Percentiles rank a stretch among this genome's conserved stretches.
These are phyloP conservation scores for Phanerodontia chrysosporium DNA, from an alignment of 768 basidiomycete species.

Conservation along the genomic window DNA sequence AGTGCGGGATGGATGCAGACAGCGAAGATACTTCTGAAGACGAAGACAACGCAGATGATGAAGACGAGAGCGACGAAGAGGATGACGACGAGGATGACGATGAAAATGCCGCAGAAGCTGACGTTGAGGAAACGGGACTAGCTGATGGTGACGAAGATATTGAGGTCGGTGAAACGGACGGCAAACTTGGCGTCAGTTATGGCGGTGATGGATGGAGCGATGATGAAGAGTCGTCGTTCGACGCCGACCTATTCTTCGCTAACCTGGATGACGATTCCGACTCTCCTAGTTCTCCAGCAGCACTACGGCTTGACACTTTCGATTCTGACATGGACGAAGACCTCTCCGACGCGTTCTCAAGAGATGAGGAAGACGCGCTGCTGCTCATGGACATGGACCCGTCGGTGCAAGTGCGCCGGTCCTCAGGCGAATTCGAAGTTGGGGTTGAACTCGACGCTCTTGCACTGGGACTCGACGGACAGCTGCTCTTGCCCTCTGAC, in stretches of 20 bases:
- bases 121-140: slow-evolving; percentile 30
- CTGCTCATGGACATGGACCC: slow-evolving; percentile 26
- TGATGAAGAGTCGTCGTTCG: slow-evolving; percentile 72
- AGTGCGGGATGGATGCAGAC: slow-evolving; percentile 58
- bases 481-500: slow-evolving; percentile 16
- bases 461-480: slow-evolving; percentile 24
- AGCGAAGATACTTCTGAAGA: slow-evolving; percentile 52
- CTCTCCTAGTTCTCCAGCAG: slow-evolving; percentile 43
- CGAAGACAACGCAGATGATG: slow-evolving; percentile 34
- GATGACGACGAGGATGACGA: slow-evolving; percentile 40
- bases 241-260: slow-evolving; percentile 81
- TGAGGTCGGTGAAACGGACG: slow-evolving; percentile 27
- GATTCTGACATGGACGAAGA: slow-evolving; percentile 24
- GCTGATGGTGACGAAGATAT: slow-evolving; percentile 15
- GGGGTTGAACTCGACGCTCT: slow-evolving; percentile 25
- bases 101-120: slow-evolving; percentile 20
- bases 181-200: slow-evolving; percentile 36
- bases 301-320: slow-evolving; percentile 39
- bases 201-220: slow-evolving; percentile 77
- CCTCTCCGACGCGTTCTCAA: slow-evolving; percentile 17
- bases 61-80: slow-evolving; percentile 56
- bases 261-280: slow-evolving; percentile 62
- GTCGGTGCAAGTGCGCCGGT: slow-evolving; percentile 21
- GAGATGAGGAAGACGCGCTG: slow-evolving; percentile 25
- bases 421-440: slow-evolving; percentile 22